Base-by-base conservation (phyloP, 768 basidiomycete species). In the Lentinula guzmanii region DNA sequence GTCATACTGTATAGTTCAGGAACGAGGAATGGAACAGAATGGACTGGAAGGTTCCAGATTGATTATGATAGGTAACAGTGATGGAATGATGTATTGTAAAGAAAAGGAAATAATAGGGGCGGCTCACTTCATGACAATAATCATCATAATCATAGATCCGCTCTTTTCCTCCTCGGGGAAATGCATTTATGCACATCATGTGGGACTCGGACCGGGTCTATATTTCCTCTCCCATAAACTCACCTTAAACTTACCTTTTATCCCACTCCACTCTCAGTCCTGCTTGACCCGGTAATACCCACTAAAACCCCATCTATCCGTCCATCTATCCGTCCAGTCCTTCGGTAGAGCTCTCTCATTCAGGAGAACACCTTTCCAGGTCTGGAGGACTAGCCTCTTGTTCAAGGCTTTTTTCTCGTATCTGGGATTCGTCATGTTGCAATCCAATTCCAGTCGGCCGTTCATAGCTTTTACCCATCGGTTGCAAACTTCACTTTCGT, bases 251-350 rank as follows among this genome's bases (percentile, higher is more conserved):
- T 61, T 53, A 35, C 51, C 48, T 52, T 24, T 4, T n/a, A 28
- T 8, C 50, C 33, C 2, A 52, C 50, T 15, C 33, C 33, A 13
- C 50, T 50, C 48, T 50, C 24, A 34, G 7, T n/a, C 50, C 50
- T n/a, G 18, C n/a, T 15, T 15, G 16, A 13, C 50, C 33, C 33
- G 28, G 24, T 28, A 11, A 61, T 63, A 65, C 66, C 66, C 62
- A 67, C 66, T 67, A 67, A 66, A 66, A 66, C 67, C 65, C 64
- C 64, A 39, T 11, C 37, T 16, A 8, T 28, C 0, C 24, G 16
- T 5, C 13, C 62, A n/a, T n/a, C n/a, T n/a, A 43, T 43, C 57
- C 0, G 60, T 55, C 67, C 66, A 65, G 51, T 68, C 61, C 1
- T 41, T 16, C 13, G 54, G 50, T 13, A 65, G 54, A n/a, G 18